A percentile compares a stretch with the other conserved stretches of the same genome.
Conservation (phyloP, 2,329 filamentous ascomycete genomes). For the Teratosphaeria gauchensis region DNA sequence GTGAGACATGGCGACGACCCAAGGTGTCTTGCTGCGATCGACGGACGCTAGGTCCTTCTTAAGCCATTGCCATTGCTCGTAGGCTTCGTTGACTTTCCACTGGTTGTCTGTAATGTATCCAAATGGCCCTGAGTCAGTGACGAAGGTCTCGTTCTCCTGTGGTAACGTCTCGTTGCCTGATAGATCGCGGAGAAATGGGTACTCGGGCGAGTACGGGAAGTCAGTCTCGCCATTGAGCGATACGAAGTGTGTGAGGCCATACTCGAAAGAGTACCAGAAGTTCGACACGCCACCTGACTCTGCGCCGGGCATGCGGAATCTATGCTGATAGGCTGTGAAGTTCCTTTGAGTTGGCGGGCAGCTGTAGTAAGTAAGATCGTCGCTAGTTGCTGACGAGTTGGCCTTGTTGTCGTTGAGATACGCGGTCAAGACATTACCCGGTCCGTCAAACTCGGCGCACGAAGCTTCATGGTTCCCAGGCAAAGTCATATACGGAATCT, state of each 20-base stretch:
- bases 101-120: slow-evolving; percentile 32
- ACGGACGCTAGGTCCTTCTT: slow-evolving; percentile 35
- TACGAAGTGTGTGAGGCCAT: slow-evolving; percentile 45
- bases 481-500: slow-evolving; percentile 42
- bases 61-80: slow-evolving; percentile 41
- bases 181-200: slow-evolving; percentile 35
- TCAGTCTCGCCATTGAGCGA: slow-evolving; percentile 43
- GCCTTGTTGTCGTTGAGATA: slow-evolving; percentile 37
- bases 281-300: slow-evolving; percentile 42
- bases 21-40: slow-evolving; percentile 39
- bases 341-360: slow-evolving; percentile 44
- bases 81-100: slow-evolving; percentile 33
- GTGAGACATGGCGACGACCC: slow-evolving; percentile 42
- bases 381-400: slow-evolving; percentile 33
- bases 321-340: slow-evolving; percentile 43
- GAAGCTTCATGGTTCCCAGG: slow-evolving; percentile 44
- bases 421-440: slow-evolving; percentile 35
- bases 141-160: slow-evolving; percentile 33
- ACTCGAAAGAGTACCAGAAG: slow-evolving; percentile 48
- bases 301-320: slow-evolving; percentile 42
- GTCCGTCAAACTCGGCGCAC: slow-evolving; percentile 41
- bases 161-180: slow-evolving; percentile 33
- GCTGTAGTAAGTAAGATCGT: slow-evolving; percentile 40
- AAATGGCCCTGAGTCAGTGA: slow-evolving; percentile 43
- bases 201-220: slow-evolving; percentile 39